Evolutionary conservation across 139 green algal genomes (phyloP).

Genomic region (Micractinium sp.): DNA sequence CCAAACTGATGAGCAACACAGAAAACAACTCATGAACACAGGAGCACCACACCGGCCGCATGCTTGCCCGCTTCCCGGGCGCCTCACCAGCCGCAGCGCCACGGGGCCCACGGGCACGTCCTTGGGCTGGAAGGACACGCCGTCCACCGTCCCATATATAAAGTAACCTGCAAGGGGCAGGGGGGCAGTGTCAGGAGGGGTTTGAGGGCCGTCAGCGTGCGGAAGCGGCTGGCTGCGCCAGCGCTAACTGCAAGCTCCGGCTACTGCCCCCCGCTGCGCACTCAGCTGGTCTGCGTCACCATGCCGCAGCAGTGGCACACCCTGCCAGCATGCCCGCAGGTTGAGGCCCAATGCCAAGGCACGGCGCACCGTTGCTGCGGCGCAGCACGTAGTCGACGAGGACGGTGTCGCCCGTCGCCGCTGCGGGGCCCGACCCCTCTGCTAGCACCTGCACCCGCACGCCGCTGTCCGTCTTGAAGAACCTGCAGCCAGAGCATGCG

Average conservation of each 20-base stretch:
- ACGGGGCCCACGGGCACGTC: conserved; percentile 77
- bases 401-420: conserved; percentile 58
- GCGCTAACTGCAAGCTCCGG: neutral
- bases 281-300: too few relatives aligned
- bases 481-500: conserved; percentile 28
- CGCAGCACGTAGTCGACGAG: conserved; percentile 82
- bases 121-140: conserved; percentile 80
- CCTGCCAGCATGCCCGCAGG: neutral
- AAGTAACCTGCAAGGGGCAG: conserved; percentile 60
- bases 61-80: neutral
- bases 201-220: neutral
- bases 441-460: conserved; percentile 64
- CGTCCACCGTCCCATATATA: conserved; percentile 79
- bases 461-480: conserved; percentile 52
- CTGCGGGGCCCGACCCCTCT: conserved; percentile 24
- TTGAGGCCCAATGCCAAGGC: neutral
- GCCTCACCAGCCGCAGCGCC: conserved; percentile 51
- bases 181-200: neutral
- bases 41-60: neutral
- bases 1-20: too few relatives aligned
- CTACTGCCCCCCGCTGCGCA: too few relatives aligned
- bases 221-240: neutral
- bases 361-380: conserved; percentile 40
- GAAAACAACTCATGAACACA: neutral
- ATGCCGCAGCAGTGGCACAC: neutral